phyloP scores from a whole-genome alignment of 129 eudicot genomes.

The Gnaphalium uliginosum region DNA sequence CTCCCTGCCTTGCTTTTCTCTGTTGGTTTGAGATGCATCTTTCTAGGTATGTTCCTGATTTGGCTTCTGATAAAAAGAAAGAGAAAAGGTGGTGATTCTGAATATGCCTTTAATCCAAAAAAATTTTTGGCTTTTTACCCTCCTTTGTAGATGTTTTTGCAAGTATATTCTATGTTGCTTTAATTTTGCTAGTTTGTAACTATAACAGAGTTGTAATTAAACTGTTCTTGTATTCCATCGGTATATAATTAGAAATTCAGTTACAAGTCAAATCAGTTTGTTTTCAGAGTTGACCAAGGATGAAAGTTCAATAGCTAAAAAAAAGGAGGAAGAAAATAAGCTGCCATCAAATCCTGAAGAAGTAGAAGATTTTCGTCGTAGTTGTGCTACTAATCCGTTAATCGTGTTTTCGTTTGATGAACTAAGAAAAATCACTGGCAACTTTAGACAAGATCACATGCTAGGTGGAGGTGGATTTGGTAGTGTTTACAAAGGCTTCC shows the following conservation, averaged over 20 bases:
- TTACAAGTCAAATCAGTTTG: neutral
- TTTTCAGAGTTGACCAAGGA: constrained; percentile 60
- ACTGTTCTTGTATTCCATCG: neutral
- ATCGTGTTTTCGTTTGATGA: constrained; percentile 73
- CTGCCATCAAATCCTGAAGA: constrained; percentile 93
- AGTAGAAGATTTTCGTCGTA: constrained; percentile 85
- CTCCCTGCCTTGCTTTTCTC: constrained; percentile 16
- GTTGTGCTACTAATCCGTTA: constrained; percentile 67
- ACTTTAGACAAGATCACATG: constrained; percentile 89
- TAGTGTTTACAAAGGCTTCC: constrained; percentile 81
- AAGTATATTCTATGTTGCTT: neutral
- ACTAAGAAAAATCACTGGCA: constrained; percentile 63
- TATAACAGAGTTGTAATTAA: neutral
- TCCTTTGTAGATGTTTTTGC: neutral
- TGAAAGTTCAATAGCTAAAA: constrained; percentile 40
- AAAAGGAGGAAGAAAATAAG: constrained; percentile 46
- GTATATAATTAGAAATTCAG: neutral
- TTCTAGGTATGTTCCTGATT: constrained; percentile 31
- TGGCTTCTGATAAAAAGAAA: constrained; percentile 12
- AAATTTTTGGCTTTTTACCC: neutral
- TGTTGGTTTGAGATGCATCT: constrained; percentile 27
- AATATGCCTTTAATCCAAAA: neutral
- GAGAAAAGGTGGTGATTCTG: constrained; percentile 23
- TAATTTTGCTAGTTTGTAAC: neutral
- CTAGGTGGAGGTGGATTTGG: constrained; percentile 97